Conservation (phyloP, 345 rosid genomes). For the Lumnitzera littorea region DNA sequence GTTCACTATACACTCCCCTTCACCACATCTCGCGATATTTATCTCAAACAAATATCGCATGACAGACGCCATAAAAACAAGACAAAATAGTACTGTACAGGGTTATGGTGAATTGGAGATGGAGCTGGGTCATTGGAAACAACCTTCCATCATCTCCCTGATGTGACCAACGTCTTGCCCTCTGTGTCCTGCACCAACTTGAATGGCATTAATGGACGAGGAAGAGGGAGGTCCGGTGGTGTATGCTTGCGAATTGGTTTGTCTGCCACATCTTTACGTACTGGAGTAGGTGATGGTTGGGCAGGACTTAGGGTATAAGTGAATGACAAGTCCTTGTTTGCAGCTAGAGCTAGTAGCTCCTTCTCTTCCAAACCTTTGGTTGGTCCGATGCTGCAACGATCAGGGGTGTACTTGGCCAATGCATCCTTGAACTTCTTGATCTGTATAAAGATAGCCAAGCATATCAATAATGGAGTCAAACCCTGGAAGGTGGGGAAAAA, state of each 20-base stretch:
- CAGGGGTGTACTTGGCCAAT: constrained; percentile 71
- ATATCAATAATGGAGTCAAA: neutral
- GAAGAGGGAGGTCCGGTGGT: constrained; percentile 10
- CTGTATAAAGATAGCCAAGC: constrained; percentile 21
- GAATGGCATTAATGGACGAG: constrained; percentile 7
- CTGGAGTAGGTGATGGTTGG: constrained; percentile 22
- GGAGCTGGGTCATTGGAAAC: constrained; percentile 5
- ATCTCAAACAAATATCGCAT: neutral
- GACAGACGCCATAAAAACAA: constrained; percentile 3
- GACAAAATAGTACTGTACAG: constrained; percentile 21
- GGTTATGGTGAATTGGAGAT: neutral
- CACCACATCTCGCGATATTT: constrained; percentile 8
- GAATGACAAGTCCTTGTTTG: constrained; percentile 79
- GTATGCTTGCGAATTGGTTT: neutral
- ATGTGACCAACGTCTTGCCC: constrained; percentile 31
- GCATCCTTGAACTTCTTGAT: constrained; percentile 93
- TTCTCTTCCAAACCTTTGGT: constrained; percentile 84
- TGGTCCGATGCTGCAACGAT: constrained; percentile 72
- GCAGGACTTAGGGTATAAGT: constrained; percentile 43
- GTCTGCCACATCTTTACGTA: constrained; percentile 14
- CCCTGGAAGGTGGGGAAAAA: neutral
- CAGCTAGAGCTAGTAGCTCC: constrained; percentile 80
- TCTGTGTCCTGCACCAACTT: constrained; percentile 16
- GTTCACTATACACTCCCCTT: constrained; percentile 4
- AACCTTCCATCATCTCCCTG: constrained; percentile 28